Conservation (phyloP, 2,329 filamentous ascomycete species). For the Monilinia aucupariae region DNA sequence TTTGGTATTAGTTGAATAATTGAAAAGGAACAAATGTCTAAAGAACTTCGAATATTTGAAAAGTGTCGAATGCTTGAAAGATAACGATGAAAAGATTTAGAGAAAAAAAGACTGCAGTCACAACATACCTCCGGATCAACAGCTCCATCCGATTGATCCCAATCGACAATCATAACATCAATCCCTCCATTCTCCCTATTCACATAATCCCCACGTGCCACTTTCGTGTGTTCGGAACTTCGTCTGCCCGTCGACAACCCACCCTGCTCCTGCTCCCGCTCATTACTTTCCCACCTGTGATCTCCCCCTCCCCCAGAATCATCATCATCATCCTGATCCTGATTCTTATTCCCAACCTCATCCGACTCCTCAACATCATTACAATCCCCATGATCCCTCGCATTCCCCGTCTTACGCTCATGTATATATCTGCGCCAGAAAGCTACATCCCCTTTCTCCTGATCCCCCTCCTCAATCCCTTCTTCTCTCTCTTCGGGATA, state of each 20-base stretch:
- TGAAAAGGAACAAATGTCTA: neutral
- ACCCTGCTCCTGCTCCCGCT: neutral
- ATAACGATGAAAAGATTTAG: no score
- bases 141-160: conserved; percentile 46
- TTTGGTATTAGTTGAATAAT: neutral
- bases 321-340: no score
- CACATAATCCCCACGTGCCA: neutral
- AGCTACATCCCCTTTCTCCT: neutral
- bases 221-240: neutral
- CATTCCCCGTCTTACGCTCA: neutral
- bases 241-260: neutral
- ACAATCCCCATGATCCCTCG: neutral
- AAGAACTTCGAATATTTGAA: neutral
- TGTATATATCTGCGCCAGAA: conserved; percentile 2
- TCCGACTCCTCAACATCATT: neutral
- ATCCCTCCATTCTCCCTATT: conserved; percentile 38
- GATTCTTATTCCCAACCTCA: neutral
- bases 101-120: neutral
- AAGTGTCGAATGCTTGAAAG: neutral
- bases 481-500: neutral
- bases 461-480: neutral
- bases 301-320: neutral
- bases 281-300: neutral
- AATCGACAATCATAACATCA: conserved; percentile 40
- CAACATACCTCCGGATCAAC: conserved; percentile 41